A percentile compares a stretch with the other conserved stretches of the same genome.
These are phyloP conservation scores for Leucocoprinus leucothites DNA, from an alignment of 768 basidiomycete species.

Conservation along the genomic window DNA sequence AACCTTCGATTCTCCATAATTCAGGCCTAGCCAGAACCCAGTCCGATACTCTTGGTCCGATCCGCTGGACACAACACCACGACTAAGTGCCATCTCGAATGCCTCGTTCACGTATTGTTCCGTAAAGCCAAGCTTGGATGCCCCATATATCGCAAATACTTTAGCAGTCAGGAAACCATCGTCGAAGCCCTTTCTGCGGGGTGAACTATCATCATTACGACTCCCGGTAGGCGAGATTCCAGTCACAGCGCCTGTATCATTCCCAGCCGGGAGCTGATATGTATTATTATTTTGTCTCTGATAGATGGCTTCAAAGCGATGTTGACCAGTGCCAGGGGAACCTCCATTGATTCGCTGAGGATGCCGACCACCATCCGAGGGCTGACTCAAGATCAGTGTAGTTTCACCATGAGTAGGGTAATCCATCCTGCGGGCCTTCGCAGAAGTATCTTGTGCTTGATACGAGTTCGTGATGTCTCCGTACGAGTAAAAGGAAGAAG, in stretches of 20 bases:
- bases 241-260: too few species aligned
- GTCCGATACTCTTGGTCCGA: slow-evolving; percentile 40
- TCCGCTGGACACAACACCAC: slow-evolving; percentile 29
- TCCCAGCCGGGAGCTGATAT: slow-evolving; percentile 1
- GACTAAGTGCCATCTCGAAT: slow-evolving; percentile 29
- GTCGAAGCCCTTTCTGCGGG: slow-evolving; percentile 45
- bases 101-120: slow-evolving; percentile 61
- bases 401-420: slow-evolving; percentile 14
- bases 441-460: slow-evolving; percentile 2
- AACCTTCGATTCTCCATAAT: slow-evolving; percentile 37
- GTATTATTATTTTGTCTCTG: slow-evolving; percentile 14
- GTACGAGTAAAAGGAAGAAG: slow-evolving; percentile 56
- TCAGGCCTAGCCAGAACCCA: slow-evolving; percentile 48
- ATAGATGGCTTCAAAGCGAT: slow-evolving; percentile 26
- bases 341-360: not conserved
- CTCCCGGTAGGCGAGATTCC: slow-evolving; percentile 8
- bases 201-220: slow-evolving; percentile 15
- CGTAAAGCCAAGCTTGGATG: slow-evolving; percentile 55
- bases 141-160: slow-evolving; percentile 46
- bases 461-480: slow-evolving; percentile 11
- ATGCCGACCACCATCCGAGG: slow-evolving; percentile 2
- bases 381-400: slow-evolving; percentile 10
- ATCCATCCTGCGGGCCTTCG: slow-evolving; percentile 12
- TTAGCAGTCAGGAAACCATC: slow-evolving; percentile 58
- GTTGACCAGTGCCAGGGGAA: slow-evolving; percentile 1